phyloP scores from a whole-genome alignment of 768 basidiomycete species.

The Russula sp. region DNA sequence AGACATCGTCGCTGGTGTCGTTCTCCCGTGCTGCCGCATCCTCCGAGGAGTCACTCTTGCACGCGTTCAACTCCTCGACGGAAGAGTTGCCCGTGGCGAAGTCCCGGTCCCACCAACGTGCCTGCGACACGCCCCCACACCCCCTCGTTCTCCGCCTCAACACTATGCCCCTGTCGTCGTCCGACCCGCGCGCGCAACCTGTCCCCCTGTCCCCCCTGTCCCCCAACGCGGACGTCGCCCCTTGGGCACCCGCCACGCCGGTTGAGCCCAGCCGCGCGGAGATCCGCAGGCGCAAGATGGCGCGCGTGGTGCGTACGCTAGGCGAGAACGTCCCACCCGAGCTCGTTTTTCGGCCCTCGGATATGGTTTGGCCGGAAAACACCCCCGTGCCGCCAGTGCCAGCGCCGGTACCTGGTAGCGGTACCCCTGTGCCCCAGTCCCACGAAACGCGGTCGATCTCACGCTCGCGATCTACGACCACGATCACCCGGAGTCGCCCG shows the following conservation, averaged over 20 bases:
- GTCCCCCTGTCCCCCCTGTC: constrained; percentile 32
- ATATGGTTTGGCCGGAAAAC: background rate
- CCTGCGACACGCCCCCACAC: constrained; percentile 22
- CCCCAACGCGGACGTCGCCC: background rate
- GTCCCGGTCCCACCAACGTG: constrained; percentile 8
- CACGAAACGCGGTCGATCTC: background rate
- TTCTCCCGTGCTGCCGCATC: constrained; percentile 23
- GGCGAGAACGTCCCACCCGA: constrained; percentile 31
- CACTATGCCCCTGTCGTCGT: constrained; percentile 27
- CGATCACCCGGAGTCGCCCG: background rate
- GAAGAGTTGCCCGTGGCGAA: constrained; percentile 23
- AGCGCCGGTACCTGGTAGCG: background rate
- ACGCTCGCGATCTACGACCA: background rate
- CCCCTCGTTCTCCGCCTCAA: constrained; percentile 33
- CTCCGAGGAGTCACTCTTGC: constrained; percentile 26
- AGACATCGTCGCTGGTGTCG: background rate
- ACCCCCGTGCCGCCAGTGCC: background rate
- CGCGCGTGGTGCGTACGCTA: constrained; percentile 27
- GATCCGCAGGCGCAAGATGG: constrained; percentile 22
- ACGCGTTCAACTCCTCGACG: constrained; percentile 25
- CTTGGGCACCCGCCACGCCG: constrained; percentile 9
- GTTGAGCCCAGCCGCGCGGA: constrained; percentile 5
- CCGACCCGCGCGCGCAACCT: constrained; percentile 27
- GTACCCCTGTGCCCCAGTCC: too few relatives aligned
- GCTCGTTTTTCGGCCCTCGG: constrained; percentile 26